Percentiles rank a stretch among this genome's conserved stretches.
phyloP scores from a whole-genome alignment of 495 filamentous ascomycete species.

The Trichoderma asperelloides region DNA sequence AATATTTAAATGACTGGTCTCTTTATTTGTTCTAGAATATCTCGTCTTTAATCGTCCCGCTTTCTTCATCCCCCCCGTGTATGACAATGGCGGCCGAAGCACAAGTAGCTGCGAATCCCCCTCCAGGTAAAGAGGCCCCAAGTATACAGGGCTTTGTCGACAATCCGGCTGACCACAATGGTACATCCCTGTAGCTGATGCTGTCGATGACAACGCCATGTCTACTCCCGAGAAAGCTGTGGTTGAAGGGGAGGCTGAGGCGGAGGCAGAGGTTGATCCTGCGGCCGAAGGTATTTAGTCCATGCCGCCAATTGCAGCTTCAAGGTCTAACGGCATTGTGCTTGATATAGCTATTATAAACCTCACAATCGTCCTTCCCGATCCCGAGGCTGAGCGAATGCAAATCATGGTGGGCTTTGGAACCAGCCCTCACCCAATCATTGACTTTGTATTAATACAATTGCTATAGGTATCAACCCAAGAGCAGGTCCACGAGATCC shows the following conservation, averaged over 20 bases:
- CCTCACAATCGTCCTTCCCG: conserved; percentile 8
- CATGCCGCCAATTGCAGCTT: neutral
- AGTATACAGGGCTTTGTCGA: neutral
- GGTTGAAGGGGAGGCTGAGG: neutral
- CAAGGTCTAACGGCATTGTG: neutral
- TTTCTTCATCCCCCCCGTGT: neutral
- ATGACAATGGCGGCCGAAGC: conserved; percentile 8
- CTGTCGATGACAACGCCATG: conserved; percentile 5
- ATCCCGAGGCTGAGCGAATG: conserved; percentile 2
- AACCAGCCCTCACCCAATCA: neutral
- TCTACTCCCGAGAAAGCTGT: conserved; percentile 1
- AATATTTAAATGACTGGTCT: conserved; percentile 3
- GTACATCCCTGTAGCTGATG: neutral
- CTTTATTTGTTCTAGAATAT: neutral
- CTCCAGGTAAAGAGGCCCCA: conserved; percentile 7
- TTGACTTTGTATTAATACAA: neutral
- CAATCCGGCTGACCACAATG: neutral
- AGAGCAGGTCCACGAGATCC: conserved; percentile 95
- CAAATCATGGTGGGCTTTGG: neutral
- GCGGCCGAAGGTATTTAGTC: neutral
- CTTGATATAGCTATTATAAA: conserved; percentile 7
- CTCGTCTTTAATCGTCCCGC: conserved; percentile 4
- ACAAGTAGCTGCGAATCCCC: neutral
- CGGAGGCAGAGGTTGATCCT: neutral
- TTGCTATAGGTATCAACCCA: conserved; percentile 71